Evolutionary conservation across 371 early-diverging fungal genomes (phyloP).

Genomic region (Catenaria anguillulae): DNA sequence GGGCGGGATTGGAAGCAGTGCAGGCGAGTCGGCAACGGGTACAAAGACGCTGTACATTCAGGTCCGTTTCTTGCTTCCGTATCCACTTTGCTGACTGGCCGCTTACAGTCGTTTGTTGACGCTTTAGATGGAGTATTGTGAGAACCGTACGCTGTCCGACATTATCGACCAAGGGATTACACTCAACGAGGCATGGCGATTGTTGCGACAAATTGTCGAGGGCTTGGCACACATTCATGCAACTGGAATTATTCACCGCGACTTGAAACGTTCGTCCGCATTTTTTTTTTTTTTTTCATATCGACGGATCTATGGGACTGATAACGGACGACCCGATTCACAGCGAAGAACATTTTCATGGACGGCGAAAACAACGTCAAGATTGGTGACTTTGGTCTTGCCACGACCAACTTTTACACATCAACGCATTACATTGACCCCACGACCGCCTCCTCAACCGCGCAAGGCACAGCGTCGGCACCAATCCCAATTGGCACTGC

Average conservation of each 20-base stretch:
- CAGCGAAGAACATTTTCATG: slow-evolving; percentile 22
- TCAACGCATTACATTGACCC: not conserved
- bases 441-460: not conserved
- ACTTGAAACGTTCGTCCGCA: slow-evolving; percentile 18
- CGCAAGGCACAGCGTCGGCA: too few species aligned
- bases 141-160: slow-evolving; percentile 76
- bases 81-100: slow-evolving; percentile 8
- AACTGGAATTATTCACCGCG: slow-evolving; percentile 29
- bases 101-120: slow-evolving; percentile 76
- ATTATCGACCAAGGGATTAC: slow-evolving; percentile 68
- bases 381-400: slow-evolving; percentile 40
- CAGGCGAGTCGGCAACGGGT: not conserved
- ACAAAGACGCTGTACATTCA: not conserved
- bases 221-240: slow-evolving; percentile 22
- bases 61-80: too few species aligned
- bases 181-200: slow-evolving; percentile 39
- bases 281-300: too few species aligned
- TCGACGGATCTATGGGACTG: too few species aligned
- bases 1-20: too few species aligned
- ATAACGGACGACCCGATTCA: too few species aligned
- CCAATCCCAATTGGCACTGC: too few species aligned
- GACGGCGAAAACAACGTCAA: slow-evolving; percentile 29
- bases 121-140: slow-evolving; percentile 98
- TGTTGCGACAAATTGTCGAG: slow-evolving; percentile 43
- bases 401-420: slow-evolving; percentile 14